Base-by-base conservation (phyloP, 2,329 filamentous ascomycete genomes). In the Aspergillus intermedius region DNA sequence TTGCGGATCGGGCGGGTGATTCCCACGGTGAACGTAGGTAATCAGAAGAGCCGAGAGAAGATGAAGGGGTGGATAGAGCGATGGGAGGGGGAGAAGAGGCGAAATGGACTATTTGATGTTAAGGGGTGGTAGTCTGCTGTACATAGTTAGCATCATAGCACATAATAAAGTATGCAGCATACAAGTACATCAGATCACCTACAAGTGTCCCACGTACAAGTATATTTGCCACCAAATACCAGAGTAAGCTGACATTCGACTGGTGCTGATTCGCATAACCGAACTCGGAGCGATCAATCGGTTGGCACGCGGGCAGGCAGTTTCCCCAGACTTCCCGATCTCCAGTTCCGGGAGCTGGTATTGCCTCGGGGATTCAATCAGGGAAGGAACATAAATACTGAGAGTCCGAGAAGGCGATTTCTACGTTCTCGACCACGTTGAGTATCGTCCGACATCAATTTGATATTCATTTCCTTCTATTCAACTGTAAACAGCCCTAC, bases 1-100 rank as follows among this genome's bases (percentile, higher is more conserved):
- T 66, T 98, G 66, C 75, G 87, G 49, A 94, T 98, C 55, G 90
- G 91, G 54, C 88, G 85, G 69, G 81, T 98, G 5, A 86, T 98
- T 13, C 93, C 93, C 0, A 98, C 93, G 0, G 93, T 98, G 3
- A 97, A 98, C 65, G 79, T 86, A n/a, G 83, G 81, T 0, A 83
- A 72, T 54, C 78, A 75, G 34, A 83, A 80, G 68, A 77, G 74
- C 35, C 74, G 83, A 50, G 82, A 85, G 63, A 76, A 72, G 63
- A 86, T 86, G 82, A 84, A 83, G 65, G 70, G 61, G 2, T 85
- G 82, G 83, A 77, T 80, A 56, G 82, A 84, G 55, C 74, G 76
- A 55, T 86, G 82, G 82, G 77, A 79, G 30, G 68, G 69, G 5
- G 81, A 85, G 54, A 81, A 77, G 67, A 77, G 75, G 65, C 83